Conservation (phyloP, 495 filamentous ascomycete species). For the Penicillium cosmopolitanum region DNA sequence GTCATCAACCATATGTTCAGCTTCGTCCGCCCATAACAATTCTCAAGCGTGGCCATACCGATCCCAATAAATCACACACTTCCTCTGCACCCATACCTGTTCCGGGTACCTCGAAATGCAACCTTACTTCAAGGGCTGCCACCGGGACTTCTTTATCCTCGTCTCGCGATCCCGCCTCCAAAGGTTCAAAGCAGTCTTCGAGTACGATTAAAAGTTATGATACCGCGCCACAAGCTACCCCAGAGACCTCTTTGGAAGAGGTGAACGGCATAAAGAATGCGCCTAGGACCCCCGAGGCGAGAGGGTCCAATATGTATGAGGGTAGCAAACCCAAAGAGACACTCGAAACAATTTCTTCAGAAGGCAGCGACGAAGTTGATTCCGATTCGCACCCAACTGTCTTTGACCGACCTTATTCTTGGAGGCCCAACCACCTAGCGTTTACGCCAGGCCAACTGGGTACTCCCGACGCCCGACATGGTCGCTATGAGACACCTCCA, state of each 20-base stretch:
- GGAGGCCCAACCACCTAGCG: conserved; percentile 24
- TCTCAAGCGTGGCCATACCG: conserved; percentile 19
- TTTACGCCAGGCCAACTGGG: conserved; percentile 40
- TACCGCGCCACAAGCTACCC: neutral
- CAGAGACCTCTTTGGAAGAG: neutral
- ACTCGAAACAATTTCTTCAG: conserved; percentile 25
- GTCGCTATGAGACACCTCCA: conserved; percentile 36
- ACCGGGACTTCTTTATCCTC: neutral
- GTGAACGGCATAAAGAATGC: neutral
- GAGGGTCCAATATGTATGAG: neutral
- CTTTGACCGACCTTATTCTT: conserved; percentile 34
- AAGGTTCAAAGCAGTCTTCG: neutral
- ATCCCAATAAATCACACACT: neutral
- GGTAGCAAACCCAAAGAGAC: neutral
- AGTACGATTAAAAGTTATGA: neutral
- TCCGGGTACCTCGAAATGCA: neutral
- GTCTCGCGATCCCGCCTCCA: neutral
- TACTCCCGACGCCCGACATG: conserved; percentile 13
- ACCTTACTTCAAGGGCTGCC: neutral
- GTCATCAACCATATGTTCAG: neutral
- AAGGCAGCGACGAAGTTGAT: conserved; percentile 36
- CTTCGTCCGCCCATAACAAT: conserved; percentile 19
- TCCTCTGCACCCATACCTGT: neutral
- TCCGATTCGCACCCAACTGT: conserved; percentile 40
- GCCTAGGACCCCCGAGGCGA: neutral